Evolutionary conservation across 2,329 filamentous ascomycete genomes (phyloP).

Genomic region (Pseudocercospora fijiensis): DNA sequence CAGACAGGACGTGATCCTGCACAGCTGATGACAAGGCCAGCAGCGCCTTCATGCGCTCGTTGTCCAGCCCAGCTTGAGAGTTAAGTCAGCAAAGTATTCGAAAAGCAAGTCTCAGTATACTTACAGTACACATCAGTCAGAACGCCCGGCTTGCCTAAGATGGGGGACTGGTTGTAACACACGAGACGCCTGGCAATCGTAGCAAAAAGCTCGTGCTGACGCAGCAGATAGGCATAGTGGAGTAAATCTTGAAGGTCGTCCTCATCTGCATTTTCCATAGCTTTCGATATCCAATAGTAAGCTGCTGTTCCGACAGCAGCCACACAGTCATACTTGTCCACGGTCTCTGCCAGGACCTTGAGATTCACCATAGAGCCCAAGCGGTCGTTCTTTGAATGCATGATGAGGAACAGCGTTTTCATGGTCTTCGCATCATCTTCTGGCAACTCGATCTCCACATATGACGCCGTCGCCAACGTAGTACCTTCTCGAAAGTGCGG

Average conservation of each 20-base stretch:
- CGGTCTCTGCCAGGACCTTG: neutral
- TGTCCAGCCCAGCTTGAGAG: neutral
- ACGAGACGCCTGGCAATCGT: neutral
- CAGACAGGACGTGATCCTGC: neutral
- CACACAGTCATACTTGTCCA: constrained; percentile 10
- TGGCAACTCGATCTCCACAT: neutral
- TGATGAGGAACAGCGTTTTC: neutral
- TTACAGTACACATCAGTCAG: neutral
- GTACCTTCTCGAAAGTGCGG: constrained; percentile 13
- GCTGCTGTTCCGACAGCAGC: neutral
- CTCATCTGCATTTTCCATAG: neutral
- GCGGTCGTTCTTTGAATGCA: neutral
- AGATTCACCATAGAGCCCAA: neutral
- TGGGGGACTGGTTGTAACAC: neutral
- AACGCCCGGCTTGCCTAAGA: neutral
- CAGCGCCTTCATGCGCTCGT: neutral
- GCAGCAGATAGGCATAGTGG: neutral
- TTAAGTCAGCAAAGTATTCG: too few relatives aligned
- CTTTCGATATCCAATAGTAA: neutral
- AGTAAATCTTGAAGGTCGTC: neutral
- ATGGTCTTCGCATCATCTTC: neutral
- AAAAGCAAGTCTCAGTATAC: neutral
- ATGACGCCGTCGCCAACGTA: neutral
- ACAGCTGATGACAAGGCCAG: neutral
- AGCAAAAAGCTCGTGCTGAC: neutral